Conservation (phyloP, 768 basidiomycete species). For the Termitomyces bulborhizus region DNA sequence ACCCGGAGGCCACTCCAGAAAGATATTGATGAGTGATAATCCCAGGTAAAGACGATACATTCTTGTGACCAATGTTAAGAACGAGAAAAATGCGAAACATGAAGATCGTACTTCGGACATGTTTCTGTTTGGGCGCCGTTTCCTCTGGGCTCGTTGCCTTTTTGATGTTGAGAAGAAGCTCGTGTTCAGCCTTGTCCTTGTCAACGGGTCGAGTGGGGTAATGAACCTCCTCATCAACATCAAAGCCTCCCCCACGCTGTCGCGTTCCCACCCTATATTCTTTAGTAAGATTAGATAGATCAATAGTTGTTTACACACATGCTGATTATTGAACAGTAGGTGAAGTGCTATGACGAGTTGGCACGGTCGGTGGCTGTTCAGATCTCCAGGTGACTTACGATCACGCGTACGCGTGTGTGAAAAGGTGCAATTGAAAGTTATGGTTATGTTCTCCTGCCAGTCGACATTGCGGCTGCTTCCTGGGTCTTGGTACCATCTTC, state of each 20-base stretch:
- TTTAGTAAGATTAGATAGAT: background rate
- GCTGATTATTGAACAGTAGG: conserved; percentile 2
- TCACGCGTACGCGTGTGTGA: conserved; percentile 13
- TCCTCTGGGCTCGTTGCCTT: conserved; percentile 96
- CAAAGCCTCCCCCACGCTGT: conserved; percentile 40
- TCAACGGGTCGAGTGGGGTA: conserved; percentile 97
- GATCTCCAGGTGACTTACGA: conserved; percentile 1
- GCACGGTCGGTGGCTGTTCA: conserved; percentile 4
- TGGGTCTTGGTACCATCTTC: background rate
- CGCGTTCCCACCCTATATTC: conserved; percentile 34
- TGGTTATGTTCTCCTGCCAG: conserved; percentile 14
- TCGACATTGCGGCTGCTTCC: conserved; percentile 5
- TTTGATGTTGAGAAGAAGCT: conserved; percentile 93
- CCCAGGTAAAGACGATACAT: conserved; percentile 99
- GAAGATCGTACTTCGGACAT: conserved; percentile 82
- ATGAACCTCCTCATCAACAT: conserved; percentile 80
- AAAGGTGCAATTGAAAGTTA: background rate
- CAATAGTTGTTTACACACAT: conserved; percentile 7
- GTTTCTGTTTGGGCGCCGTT: conserved; percentile 97
- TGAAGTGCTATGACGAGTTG: background rate
- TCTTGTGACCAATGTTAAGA: conserved; percentile 41
- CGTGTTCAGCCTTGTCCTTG: conserved; percentile 96
- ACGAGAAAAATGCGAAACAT: background rate
- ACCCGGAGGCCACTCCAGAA: conserved; percentile 98
- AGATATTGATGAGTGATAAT: conserved; percentile 95